A percentile compares a stretch with the other conserved stretches of the same genome.
These are phyloP conservation scores for Phlegmacium glaucopus DNA, from an alignment of 768 basidiomycete genomes.

Conservation along the genomic window DNA sequence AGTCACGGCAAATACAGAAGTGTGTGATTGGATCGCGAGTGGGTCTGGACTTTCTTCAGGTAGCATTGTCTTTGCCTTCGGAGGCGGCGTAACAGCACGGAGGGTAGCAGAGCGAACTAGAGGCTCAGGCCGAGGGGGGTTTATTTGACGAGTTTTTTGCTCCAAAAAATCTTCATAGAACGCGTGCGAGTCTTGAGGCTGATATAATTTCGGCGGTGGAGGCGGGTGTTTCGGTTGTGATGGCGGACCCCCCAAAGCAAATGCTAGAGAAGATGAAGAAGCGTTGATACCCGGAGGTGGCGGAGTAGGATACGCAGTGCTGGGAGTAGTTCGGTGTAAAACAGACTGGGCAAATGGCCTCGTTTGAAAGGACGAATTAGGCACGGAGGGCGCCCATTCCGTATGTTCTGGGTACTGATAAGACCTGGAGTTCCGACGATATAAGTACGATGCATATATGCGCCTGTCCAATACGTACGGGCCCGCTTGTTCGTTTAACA, in stretches of 20 bases:
- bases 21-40: constrained; percentile 36
- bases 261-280: constrained; percentile 74
- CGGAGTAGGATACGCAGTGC: constrained; percentile 67
- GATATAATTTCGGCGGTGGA: constrained; percentile 30
- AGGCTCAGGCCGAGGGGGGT: constrained; percentile 17
- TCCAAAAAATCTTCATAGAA: constrained; percentile 71
- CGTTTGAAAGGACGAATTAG: constrained; percentile 51
- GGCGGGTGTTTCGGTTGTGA: constrained; percentile 11
- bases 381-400: constrained; percentile 40
- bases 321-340: constrained; percentile 60
- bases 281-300: constrained; percentile 61
- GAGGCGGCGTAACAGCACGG: constrained; percentile 18
- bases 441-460: constrained; percentile 18
- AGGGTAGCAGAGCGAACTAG: constrained; percentile 7
- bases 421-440: constrained; percentile 26
- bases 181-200: constrained; percentile 53
- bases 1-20: constrained; percentile 34
- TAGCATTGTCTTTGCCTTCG: constrained; percentile 9
- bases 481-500: constrained; percentile 52
- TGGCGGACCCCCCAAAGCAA: constrained; percentile 52
- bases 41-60: constrained; percentile 54
- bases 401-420: constrained; percentile 40
- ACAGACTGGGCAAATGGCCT: constrained; percentile 61
- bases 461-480: constrained; percentile 37
- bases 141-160: constrained; percentile 47